Evolutionary conservation across 768 basidiomycete genomes (phyloP), one percentile per base, ranked within the genome.

Genomic region (Cytidiella melzeri): DNA sequence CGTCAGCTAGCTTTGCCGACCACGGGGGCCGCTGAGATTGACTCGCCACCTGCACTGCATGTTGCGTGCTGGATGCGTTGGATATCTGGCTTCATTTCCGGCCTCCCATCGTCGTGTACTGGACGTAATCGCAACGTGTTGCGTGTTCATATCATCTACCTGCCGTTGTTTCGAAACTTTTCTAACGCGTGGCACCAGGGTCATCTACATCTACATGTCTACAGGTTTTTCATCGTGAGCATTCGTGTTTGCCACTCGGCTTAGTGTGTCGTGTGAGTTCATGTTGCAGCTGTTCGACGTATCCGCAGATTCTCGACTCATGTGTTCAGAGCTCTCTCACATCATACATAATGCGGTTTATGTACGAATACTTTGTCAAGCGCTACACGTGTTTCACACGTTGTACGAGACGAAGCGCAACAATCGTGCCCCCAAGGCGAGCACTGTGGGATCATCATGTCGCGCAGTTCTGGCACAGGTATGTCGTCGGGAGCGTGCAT

Each of bases 341-440:
- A n/a, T n/a, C n/a, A n/a, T n/a, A n/a, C n/a, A n/a, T n/a, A n/a
- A n/a, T n/a, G 15, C 30, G 30, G 30, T 15, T 34, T 34, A 34
- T 34, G 30, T 34, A 7, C 30, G 15, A 34, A 34, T 34, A 7
- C 15, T 7, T 15, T 15, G 30, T 34, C 30, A 34, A 38, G 45
- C 24, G 20, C 39, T 20, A 23, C 51, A 52, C 51, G 51, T 52
- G 51, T 44, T 28, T 2, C 13, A 43, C 51, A 52, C 45, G 51
- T 39, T 20, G 20, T 7, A 25, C 21, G 34, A 24, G 23, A n/a
- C 9, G 44, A 41, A 36, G 40, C 53, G 40, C 36, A 41, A 43
- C 25, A 6, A 37, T 42, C 46, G 37, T 48, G 42, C 40, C 39
- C 47, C 47, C 26, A 48, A 15, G 20, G 7, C 30, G 15, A 34